Evolutionary conservation across 2,329 filamentous ascomycete genomes (phyloP), one percentile per base, ranked within the genome.

Genomic region (Grosmannia clavigera): DNA sequence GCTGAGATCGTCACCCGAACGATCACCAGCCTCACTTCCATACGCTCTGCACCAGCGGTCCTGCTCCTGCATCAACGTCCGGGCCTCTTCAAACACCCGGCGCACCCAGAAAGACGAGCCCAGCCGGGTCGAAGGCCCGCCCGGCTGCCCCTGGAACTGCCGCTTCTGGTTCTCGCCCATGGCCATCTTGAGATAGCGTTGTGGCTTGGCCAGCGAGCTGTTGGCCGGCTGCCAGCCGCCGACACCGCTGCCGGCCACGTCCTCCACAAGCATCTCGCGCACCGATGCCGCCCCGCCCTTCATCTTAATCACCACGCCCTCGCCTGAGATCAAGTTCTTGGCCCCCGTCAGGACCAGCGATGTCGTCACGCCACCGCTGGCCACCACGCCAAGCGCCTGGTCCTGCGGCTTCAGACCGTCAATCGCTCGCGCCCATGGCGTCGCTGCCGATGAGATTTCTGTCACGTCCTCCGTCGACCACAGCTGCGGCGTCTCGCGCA

Each of bases 271-370:
- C 54, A 77, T 64, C 55, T 76, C 74, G 61, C 74, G 73, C 12
- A 76, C 70, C 11, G 75, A 68, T 12, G 70, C 70, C 59, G 76
- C 74, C 1, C 67, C 68, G 59, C 69, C 58, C 22, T 66, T 62
- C 63, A 76, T 76, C 66, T 77, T 77, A 16, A 77, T 69, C 5
- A 72, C 63, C 9, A 71, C 67, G 5, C 70, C 75, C 66, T 78
- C 75, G 10, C 75, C 75, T n/a, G 73, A 74, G 64, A 77, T 75
- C 59, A 75, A 71, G 61, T 76, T 78, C 40, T 70, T 71, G 3
- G 72, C 72, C 5, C 75, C 75, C 1, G 75, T 74, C 27, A 77
- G 66, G 43, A 77, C 68, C n/a, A 78, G 69, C n/a, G 74, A 75
- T 3, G 73, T 72, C 1, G 75, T 77, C 25, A 77, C 69, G 29